phyloP scores from a whole-genome alignment of 176 grass and related monocot genomes.

The Pontederia paniculata region DNA sequence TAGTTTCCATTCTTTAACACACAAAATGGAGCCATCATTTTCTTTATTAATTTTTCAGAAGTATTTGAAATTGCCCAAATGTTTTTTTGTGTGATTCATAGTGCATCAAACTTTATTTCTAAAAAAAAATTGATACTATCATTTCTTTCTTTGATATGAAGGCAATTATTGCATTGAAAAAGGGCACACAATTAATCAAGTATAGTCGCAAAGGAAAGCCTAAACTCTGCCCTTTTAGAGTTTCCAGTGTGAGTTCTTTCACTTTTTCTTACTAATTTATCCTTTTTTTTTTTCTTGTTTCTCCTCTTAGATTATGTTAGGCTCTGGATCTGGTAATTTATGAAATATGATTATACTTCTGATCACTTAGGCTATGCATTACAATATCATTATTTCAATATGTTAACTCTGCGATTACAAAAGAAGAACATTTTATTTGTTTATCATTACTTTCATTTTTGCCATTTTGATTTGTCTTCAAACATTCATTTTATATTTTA shows the following conservation, averaged over 20 bases:
- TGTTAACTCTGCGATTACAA: too few species aligned
- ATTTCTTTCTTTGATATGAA: constrained; percentile 20
- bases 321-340: not conserved
- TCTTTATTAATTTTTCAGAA: not conserved
- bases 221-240: constrained; percentile 59
- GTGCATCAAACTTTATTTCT: not conserved
- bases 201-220: constrained; percentile 72
- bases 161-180: constrained; percentile 37
- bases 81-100: not conserved
- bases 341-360: too few species aligned
- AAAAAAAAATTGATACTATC: not conserved
- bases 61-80: not conserved
- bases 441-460: too few species aligned
- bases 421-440: too few species aligned
- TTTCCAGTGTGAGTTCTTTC: constrained; percentile 50
- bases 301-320: not conserved
- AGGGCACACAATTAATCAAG: constrained; percentile 61
- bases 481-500: too few species aligned
- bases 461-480: too few species aligned
- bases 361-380: too few species aligned
- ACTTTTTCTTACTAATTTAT: not conserved
- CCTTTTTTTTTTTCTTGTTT: not conserved
- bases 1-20: too few species aligned
- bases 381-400: too few species aligned
- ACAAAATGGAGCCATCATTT: not conserved